phyloP scores from a whole-genome alignment of 2,329 filamentous ascomycete genomes.

The Alternaria solani region DNA sequence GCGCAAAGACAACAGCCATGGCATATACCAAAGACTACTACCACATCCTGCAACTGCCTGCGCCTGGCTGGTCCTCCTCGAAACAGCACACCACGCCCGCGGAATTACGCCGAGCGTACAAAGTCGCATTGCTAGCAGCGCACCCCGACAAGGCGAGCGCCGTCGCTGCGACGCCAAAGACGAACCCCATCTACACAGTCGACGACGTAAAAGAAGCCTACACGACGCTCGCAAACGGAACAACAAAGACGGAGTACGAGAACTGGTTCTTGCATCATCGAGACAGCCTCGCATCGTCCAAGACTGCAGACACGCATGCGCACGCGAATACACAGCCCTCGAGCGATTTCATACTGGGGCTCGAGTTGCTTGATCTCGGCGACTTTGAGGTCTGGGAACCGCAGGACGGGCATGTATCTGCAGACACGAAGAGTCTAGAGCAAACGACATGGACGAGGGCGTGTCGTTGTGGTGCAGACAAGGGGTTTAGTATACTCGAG shows the following conservation, averaged over 20 bases:
- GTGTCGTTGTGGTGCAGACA: constrained; percentile 67
- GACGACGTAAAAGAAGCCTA: constrained; percentile 69
- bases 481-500: constrained; percentile 64
- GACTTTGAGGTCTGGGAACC: constrained; percentile 49
- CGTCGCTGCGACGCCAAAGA: not conserved
- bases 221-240: constrained; percentile 59
- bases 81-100: constrained; percentile 7
- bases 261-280: constrained; percentile 23
- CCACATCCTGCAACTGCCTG: constrained; percentile 32
- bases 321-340: constrained; percentile 8
- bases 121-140: constrained; percentile 62
- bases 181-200: constrained; percentile 51
- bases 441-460: constrained; percentile 58
- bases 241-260: constrained; percentile 55
- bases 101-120: constrained; percentile 58
- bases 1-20: constrained; percentile 15
- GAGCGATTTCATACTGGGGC: constrained; percentile 53
- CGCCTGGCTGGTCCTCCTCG: constrained; percentile 11
- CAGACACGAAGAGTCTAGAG: not conserved
- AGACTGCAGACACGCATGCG: not conserved
- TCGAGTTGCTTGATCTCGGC: constrained; percentile 67
- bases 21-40: constrained; percentile 45
- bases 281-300: not conserved
- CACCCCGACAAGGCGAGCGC: constrained; percentile 64
- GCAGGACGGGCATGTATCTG: not conserved